phyloP scores from a whole-genome alignment of 2,329 filamentous ascomycete species.

The Microdochium paspali region DNA sequence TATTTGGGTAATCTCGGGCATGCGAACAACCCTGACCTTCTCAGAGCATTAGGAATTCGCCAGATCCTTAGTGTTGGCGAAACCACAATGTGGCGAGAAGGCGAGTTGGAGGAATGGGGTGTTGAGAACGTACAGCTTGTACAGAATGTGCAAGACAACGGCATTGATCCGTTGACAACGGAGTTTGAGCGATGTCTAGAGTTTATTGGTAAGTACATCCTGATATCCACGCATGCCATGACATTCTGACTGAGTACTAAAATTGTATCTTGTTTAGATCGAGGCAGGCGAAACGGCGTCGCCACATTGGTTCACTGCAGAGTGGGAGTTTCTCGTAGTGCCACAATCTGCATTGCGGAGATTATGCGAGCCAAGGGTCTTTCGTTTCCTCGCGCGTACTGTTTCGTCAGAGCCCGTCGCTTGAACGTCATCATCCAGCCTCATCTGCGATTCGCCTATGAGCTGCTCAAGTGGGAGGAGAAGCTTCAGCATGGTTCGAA shows the following conservation, averaged over 20 bases:
- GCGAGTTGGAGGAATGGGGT: constrained; percentile 64
- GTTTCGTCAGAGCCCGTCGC: constrained; percentile 84
- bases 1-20: constrained; percentile 91
- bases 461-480: constrained; percentile 95
- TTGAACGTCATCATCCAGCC: constrained; percentile 98
- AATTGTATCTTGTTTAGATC: constrained; percentile 57
- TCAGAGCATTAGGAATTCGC: constrained; percentile 70
- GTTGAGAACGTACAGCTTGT: constrained; percentile 70
- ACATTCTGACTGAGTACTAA: constrained; percentile 1
- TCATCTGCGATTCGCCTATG: constrained; percentile 88
- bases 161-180: constrained; percentile 80
- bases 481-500: constrained; percentile 45
- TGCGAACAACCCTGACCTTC: constrained; percentile 83
- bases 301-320: constrained; percentile 94
- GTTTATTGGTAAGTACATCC: constrained; percentile 69
- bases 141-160: constrained; percentile 88
- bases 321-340: constrained; percentile 89
- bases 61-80: constrained; percentile 92
- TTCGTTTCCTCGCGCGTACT: constrained; percentile 89
- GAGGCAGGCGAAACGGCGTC: constrained; percentile 64
- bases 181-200: constrained; percentile 80
- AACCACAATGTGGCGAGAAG: constrained; percentile 69
- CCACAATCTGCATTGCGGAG: constrained; percentile 98
- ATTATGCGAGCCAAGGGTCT: constrained; percentile 78
- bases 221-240: too few relatives aligned